Base-by-base conservation (phyloP, 2,329 filamentous ascomycete genomes). In the Aureobasidium sp. region DNA sequence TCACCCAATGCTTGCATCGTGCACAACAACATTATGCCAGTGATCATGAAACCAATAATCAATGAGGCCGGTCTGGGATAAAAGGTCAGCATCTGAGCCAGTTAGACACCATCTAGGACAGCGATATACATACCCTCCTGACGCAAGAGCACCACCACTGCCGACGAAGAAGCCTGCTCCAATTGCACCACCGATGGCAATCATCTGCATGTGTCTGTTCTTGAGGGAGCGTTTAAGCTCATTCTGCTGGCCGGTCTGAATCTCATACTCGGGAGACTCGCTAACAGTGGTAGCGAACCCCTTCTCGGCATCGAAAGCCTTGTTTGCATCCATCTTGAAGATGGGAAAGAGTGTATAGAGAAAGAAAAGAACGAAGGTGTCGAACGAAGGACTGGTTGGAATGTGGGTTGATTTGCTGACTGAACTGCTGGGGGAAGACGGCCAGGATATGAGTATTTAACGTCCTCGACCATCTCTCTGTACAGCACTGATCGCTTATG, bases 91-190 rank as follows among this genome's bases (percentile, higher is more conserved):
- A n/a, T n/a, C n/a, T n/a, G n/a, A n/a, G n/a, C n/a, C n/a, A n/a
- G n/a, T n/a, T n/a, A n/a, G n/a, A n/a, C n/a, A n/a, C n/a, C n/a
- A n/a, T n/a, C n/a, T n/a, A n/a, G n/a, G n/a, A n/a, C n/a, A n/a
- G n/a, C n/a, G n/a, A n/a, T n/a, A n/a, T n/a, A n/a, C n/a, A n/a
- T n/a, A n/a, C n/a, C 75, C 75, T 60, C 71, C 73, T 1, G 65
- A 72, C 10, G 69, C 66, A 22, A 78, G 66, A 3, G 73, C 70
- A 35, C 66, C 62, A 29, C 75, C 75, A 41, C 70, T 70, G 34
- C 73, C 71, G 45, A 78, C 74, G 60, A 77, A 79, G 5, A 78
- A 66, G 60, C 75, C 75, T 16, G 74, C 78, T 34, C 75, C 75
- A 51, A 77, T 74, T 3, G 55, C 55, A 53, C 57, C 57, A 50